Conservation (phyloP, 352 stramenopile species). For the Pelagophyceae sp. region DNA sequence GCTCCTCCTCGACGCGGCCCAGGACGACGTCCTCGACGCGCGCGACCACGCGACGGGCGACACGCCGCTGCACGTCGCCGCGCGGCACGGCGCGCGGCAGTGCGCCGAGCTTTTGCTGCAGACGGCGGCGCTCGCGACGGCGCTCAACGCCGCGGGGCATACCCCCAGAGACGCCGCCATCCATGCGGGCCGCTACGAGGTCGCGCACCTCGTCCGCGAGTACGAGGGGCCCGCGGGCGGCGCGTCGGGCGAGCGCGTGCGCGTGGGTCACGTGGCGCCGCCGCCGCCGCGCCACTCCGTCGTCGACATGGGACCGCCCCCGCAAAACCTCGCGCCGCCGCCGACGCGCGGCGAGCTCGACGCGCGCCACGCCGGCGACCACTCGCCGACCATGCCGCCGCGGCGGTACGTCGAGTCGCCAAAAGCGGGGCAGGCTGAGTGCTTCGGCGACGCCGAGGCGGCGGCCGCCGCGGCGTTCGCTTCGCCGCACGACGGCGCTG, state of each 20-base stretch:
- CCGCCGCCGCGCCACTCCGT: background rate
- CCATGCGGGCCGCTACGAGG: background rate
- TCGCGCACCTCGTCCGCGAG: background rate
- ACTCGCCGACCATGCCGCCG: background rate
- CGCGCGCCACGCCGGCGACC: background rate
- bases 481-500: too few relatives aligned
- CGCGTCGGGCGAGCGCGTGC: too few relatives aligned
- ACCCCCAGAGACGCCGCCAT: conserved; percentile 29
- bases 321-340: background rate
- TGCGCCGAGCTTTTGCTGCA: conserved; percentile 39
- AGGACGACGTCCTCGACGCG: conserved; percentile 34
- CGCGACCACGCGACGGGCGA: conserved; percentile 32
- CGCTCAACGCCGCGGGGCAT: conserved; percentile 17
- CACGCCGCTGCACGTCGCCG: conserved; percentile 37
- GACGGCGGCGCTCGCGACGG: conserved; percentile 34
- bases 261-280: too few relatives aligned
- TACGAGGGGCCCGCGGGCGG: too few relatives aligned
- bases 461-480: too few relatives aligned
- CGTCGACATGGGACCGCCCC: background rate
- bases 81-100: conserved; percentile 29
- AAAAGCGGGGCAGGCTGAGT: background rate
- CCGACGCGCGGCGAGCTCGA: background rate
- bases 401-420: background rate
- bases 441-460: background rate
- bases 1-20: conserved; percentile 37